These are phyloP conservation scores for Caryopteris hybrid DNA, from an alignment of 305 asterid genomes.

Conservation along the genomic window DNA sequence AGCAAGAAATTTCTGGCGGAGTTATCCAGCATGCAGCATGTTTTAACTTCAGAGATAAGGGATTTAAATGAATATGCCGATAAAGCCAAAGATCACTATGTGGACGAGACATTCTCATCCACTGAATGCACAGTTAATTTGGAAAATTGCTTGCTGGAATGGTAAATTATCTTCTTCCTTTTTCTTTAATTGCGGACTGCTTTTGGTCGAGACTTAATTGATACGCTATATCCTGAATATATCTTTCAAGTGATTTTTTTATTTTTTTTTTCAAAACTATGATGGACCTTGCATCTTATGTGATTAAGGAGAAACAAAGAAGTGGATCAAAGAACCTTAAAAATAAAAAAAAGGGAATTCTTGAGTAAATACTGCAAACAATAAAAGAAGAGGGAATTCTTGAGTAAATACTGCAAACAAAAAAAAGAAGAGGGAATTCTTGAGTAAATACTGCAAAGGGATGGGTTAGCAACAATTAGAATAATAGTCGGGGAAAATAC, in stretches of 20 bases:
- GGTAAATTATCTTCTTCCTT: constrained; percentile 32
- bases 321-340: too few species aligned
- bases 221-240: not conserved
- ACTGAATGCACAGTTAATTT: constrained; percentile 42
- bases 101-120: constrained; percentile 46
- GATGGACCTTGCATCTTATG: too few species aligned
- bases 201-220: not conserved
- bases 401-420: too few species aligned
- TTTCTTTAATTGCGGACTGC: not conserved
- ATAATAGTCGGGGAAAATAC: not conserved
- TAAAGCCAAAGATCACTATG: constrained; percentile 43
- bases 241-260: too few species aligned
- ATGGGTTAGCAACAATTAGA: too few species aligned
- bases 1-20: constrained; percentile 46
- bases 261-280: too few species aligned
- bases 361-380: too few species aligned
- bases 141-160: constrained; percentile 61
- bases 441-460: too few species aligned
- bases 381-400: too few species aligned
- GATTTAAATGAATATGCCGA: constrained; percentile 48
- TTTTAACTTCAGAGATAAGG: constrained; percentile 41
- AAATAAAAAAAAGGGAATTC: too few species aligned
- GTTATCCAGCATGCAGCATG: constrained; percentile 49
- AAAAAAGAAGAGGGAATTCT: too few species aligned
- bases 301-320: too few species aligned